Evolutionary conservation across 768 basidiomycete species (phyloP), one percentile per base, ranked within the genome.

Genomic region (Hygrocybe coccinea): DNA sequence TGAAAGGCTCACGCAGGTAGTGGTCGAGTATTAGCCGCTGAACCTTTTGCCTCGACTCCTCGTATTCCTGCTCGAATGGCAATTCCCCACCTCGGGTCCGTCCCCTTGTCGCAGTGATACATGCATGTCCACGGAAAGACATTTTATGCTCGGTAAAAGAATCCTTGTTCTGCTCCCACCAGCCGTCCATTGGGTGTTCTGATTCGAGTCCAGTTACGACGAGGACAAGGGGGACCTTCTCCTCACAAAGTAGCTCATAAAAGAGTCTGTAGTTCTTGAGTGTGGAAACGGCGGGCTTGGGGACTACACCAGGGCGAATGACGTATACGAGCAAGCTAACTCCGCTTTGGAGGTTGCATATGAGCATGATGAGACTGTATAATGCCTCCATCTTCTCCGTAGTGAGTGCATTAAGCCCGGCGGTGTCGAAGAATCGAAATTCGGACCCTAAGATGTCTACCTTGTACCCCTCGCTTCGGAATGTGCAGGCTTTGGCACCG

Each of bases 171-270:
- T 61, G 56, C 12, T 50, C 17, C 43, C 43, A 44, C 43, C 43
- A 44, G 43, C 21, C 21, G 43, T 47, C 74, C 74, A 75, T 74
- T 57, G 71, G 59, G 54, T 67, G 67, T 34, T 75, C 62, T 52
- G 74, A 67, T 62, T 75, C 74, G 58, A 74, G 47, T 1, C 74
- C 73, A 0, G 71, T 74, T 39, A 75, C 63, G 35, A 74, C 66
- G 11, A 63, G 52, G 39, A 71, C 74, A 54, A 74, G 67, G 29
- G 71, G 73, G 1, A 74, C 70, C 50, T 69, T 69, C 45, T 63
- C 65, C 17, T 64, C 61, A 56, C 70, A 75, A 52, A 74, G 65
- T 22, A 67, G 68, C 11, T 64, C 66, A 47, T 64, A 65, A 60
- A 75, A 75, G 54, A 75, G 57, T 57, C 71, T 68, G 55, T 75